Percentiles rank a stretch among this genome's conserved stretches.
Evolutionary conservation across 768 basidiomycete genomes (phyloP).

Genomic region (Sporobolomyces pararoseus): DNA sequence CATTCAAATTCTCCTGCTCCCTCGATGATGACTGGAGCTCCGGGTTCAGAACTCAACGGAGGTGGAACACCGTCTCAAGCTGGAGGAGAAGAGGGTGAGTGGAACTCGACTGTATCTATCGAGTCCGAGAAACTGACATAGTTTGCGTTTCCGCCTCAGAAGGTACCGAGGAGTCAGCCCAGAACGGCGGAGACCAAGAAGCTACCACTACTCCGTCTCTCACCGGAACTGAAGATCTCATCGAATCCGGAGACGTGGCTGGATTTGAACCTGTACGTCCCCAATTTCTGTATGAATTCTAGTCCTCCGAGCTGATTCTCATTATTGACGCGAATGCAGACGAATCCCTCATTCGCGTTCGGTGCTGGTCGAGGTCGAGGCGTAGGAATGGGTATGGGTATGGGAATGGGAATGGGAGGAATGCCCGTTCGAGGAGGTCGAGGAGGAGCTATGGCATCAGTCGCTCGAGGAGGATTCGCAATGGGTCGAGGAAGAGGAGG

Average conservation of each 20-base stretch:
- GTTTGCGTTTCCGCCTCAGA: too few species aligned
- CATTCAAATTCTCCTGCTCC: conserved; percentile 4
- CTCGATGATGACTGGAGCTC: not conserved
- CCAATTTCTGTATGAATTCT: not conserved
- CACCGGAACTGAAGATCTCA: not conserved
- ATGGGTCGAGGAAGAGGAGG: conserved; percentile 7
- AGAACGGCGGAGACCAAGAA: not conserved
- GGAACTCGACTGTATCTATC: too few species aligned
- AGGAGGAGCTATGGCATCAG: conserved; percentile 8
- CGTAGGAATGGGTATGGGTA: too few species aligned
- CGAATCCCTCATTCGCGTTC: conserved; percentile 14
- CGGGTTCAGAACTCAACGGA: not conserved
- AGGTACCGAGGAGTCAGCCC: too few species aligned
- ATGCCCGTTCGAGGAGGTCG: conserved; percentile 5
- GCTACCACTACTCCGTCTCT: not conserved
- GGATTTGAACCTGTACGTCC: conserved; percentile 18
- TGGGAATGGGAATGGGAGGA: not conserved
- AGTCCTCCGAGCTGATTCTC: not conserved
- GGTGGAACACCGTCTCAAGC: not conserved
- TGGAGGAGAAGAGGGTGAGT: conserved; percentile 2
- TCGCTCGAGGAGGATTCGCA: not conserved
- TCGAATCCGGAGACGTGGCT: conserved; percentile 33
- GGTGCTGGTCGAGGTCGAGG: conserved; percentile 15
- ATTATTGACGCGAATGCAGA: not conserved
- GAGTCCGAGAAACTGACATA: too few species aligned